Evolutionary conservation across 2,329 filamentous ascomycete species (phyloP).

Genomic region (Pseudocercospora pini-densiflorae): DNA sequence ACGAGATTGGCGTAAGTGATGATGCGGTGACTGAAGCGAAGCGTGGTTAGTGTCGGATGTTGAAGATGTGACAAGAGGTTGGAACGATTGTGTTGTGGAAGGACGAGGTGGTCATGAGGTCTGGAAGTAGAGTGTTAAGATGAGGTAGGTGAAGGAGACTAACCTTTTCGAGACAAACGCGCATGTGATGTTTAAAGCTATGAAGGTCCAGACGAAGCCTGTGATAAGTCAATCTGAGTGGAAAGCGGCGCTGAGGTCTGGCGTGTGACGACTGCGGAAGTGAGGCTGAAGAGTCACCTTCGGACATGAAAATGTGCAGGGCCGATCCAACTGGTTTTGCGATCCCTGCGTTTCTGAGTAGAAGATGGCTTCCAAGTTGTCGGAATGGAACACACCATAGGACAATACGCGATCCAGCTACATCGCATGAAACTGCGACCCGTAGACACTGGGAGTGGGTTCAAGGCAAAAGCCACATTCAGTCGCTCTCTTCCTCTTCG

Average conservation of each 20-base stretch:
- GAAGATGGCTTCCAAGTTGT: not conserved
- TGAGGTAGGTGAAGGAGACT: not conserved
- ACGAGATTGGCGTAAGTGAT: not conserved
- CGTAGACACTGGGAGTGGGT: no score
- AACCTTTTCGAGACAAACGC: not conserved
- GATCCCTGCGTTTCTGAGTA: not conserved
- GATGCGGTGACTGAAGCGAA: not conserved
- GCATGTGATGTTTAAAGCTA: not conserved
- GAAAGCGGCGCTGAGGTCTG: not conserved
- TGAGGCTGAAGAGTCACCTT: not conserved
- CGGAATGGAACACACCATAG: no score
- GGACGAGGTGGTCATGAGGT: not conserved
- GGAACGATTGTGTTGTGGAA: not conserved
- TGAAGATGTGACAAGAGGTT: not conserved
- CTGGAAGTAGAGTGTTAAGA: not conserved
- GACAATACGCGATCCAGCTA: no score
- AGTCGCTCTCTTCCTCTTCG: conserved; percentile 25
- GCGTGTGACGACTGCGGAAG: not conserved
- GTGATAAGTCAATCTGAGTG: not conserved
- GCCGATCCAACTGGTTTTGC: no score
- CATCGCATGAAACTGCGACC: no score
- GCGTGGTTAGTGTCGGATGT: not conserved
- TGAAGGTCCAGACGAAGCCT: not conserved
- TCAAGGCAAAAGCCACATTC: conserved; percentile 4
- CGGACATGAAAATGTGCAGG: not conserved